Evolutionary conservation across 1,284 basidiomycete species (phyloP).

Genomic region (Baeospora myosura): DNA sequence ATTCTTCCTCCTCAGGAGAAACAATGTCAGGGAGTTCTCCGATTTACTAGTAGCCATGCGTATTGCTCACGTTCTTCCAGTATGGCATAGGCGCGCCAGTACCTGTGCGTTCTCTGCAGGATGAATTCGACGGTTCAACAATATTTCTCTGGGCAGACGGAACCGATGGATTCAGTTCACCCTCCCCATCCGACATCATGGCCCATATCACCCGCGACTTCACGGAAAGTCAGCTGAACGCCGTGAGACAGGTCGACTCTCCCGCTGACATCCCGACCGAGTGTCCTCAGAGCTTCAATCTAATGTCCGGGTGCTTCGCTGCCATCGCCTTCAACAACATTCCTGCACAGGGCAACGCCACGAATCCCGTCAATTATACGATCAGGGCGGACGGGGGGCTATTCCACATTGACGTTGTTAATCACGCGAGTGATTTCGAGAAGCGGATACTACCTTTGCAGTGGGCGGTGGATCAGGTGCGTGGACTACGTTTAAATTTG

Average conservation of each 20-base stretch:
- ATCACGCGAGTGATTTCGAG: conserved; percentile 66
- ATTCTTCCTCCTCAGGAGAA: conserved; percentile 45
- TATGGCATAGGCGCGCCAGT: conserved; percentile 57
- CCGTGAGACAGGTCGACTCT: conserved; percentile 41
- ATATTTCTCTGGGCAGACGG: conserved; percentile 60
- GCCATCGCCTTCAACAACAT: conserved; percentile 61
- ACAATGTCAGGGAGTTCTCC: conserved; percentile 37
- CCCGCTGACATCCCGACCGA: conserved; percentile 41
- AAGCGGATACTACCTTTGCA: conserved; percentile 64
- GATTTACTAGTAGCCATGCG: background rate
- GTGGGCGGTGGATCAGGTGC: conserved; percentile 67
- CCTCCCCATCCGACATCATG: conserved; percentile 53
- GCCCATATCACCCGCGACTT: conserved; percentile 46
- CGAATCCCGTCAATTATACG: conserved; percentile 56
- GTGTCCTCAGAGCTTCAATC: conserved; percentile 72
- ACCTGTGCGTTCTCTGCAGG: conserved; percentile 41
- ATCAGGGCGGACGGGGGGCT: conserved; percentile 63
- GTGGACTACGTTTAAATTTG: conserved; percentile 12
- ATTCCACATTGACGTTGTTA: conserved; percentile 53
- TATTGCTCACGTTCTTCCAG: conserved; percentile 30
- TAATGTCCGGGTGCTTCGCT: conserved; percentile 64
- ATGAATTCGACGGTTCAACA: conserved; percentile 43
- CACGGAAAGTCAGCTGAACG: conserved; percentile 31
- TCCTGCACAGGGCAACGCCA: conserved; percentile 31
- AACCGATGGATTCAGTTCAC: conserved; percentile 43